Evolutionary conservation across 2,329 filamentous ascomycete species (phyloP), one percentile per base, ranked within the genome.

Genomic region (Exophiala mesophila): DNA sequence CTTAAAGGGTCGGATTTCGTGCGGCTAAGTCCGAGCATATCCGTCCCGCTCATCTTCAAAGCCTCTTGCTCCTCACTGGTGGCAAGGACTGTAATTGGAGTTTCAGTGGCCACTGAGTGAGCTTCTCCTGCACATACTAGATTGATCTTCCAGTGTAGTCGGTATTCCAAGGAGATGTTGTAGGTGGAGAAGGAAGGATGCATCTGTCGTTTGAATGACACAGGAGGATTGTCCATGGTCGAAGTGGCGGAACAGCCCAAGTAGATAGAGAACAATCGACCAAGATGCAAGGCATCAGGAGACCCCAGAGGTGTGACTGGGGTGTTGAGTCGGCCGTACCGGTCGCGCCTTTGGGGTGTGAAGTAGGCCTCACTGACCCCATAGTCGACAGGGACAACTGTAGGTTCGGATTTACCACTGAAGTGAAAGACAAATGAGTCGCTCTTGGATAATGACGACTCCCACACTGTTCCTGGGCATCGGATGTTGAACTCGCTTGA

Each of bases 141-240:
- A 15, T 26, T 30, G 36, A 30, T 12, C 21, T 29, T 39, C 36
- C 36, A 39, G 13, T 39, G 18, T 13, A 39, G 21, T 3, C 24
- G 20, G 21, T 39, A 39, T 16, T 39, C 15, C 3, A 39, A 12
- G 21, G 8, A 19, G 21, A 39, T 39, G 21, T 39, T 39, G 36
- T 39, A 39, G 7, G 36, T 39, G 15, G 20, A 28, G 15, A 39
- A 39, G 18, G 36, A 24, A n/a, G 36, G 36, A 21, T 39, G 29
- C 15, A 39, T 15, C 23, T 39, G 36, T 12, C 36, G 36, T 30
- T 39, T 39, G 21, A 39, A 39, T 5, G 3, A 3, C 15, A 28
- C 20, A 12, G 36, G 36, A 8, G 10, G 10, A 26, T 26, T 13
- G 15, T 13, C 13, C 3, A 26, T n/a, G n/a, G 36, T 39, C n/a